Evolutionary conservation across 1,139 yeast species (phyloP), one percentile per base, ranked within the genome.

Genomic region (Saccharomycopsis hybrid): DNA sequence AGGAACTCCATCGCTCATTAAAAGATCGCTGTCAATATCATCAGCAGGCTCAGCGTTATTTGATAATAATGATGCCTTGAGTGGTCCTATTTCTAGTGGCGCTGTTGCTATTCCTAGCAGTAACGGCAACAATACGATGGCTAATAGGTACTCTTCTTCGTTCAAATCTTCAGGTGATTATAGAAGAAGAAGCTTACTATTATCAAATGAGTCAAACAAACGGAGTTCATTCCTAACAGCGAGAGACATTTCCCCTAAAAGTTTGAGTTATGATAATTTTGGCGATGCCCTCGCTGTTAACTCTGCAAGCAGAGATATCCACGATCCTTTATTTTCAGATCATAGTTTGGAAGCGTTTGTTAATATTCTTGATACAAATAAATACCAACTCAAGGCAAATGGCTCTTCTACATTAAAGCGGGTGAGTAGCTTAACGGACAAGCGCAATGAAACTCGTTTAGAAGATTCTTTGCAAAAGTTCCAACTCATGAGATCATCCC

Each of bases 271-370:
- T 30, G 49, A 46, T 24, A 43, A 32, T 37, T 44, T 28, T 39
- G 47, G 32, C 13, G 24, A 18, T 8, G 24, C 9, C 5, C 18
- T 29, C 35, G 35, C 25, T 11, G 9, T 24, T 4, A 37, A n/a
- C 11, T n/a, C 41, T 11, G 11, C 9, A 7, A 11, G 9, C 35
- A 31, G 9, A 31, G 11, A 11, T 31, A 7, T 31, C 24, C 7
- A n/a, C 39, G 43, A 45, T 11, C 29, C 37, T 9, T n/a, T 38
- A n/a, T 45, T 38, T 9, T 46, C 49, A 11, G 49, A 46, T 24
- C 31, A 36, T n/a, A 36, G 39, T 13, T 24, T 48, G 30, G 37
- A 28, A 43, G 50, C 43, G 8, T 48, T 48, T 48, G 47, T 48
- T n/a, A 25, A 18, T 28, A 28, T 43, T 43, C 28, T 48, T 28